phyloP scores from a whole-genome alignment of 495 filamentous ascomycete species.

The Xylaria sp. region DNA sequence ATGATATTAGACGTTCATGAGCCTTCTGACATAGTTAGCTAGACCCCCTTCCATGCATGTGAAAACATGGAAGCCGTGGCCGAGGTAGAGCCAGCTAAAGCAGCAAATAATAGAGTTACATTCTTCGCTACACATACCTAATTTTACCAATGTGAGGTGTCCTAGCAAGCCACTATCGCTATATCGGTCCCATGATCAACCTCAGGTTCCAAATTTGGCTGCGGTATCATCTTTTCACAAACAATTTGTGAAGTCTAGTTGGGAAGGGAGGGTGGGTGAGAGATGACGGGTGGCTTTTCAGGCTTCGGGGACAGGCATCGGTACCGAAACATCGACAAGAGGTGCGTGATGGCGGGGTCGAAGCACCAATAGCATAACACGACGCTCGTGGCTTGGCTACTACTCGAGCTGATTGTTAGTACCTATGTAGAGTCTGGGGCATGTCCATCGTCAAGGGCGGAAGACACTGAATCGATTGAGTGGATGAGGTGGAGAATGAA shows the following conservation, averaged over 20 bases:
- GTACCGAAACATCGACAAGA: not conserved
- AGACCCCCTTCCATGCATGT: not conserved
- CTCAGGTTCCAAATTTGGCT: not conserved
- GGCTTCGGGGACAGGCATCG: not conserved
- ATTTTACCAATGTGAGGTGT: not conserved
- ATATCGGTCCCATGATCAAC: conserved; percentile 5
- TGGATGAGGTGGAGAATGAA: not conserved
- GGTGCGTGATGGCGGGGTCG: not conserved
- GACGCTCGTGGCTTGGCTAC: not conserved
- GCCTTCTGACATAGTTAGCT: not conserved
- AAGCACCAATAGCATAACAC: conserved; percentile 7
- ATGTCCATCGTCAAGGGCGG: not conserved
- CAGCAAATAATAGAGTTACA: not conserved
- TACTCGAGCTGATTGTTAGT: not conserved
- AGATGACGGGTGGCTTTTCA: not conserved
- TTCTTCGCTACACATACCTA: not conserved
- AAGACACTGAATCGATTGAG: not conserved
- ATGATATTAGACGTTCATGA: too few species aligned
- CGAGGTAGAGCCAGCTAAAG: not conserved
- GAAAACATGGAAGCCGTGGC: not conserved
- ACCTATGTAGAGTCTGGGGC: not conserved
- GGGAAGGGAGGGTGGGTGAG: not conserved
- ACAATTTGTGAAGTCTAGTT: not conserved
- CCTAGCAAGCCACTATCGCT: not conserved
- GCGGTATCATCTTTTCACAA: not conserved